These are phyloP conservation scores for Chrysoporthe austroafricana DNA, from an alignment of 2,329 filamentous ascomycete species.

Conservation along the genomic window DNA sequence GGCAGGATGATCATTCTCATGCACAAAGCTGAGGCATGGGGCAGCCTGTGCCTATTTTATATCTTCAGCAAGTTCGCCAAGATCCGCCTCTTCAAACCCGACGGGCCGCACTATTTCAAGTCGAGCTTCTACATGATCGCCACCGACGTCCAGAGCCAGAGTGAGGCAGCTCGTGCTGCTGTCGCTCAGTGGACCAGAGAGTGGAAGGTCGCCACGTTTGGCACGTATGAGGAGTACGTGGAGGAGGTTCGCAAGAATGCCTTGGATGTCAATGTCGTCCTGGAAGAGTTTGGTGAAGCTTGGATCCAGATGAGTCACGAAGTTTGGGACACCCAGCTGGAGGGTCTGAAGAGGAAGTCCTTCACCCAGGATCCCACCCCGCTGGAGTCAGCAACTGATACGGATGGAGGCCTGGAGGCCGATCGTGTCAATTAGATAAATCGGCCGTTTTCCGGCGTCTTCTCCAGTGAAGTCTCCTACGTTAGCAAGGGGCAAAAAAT, in stretches of 20 bases:
- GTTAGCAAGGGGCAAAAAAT: no score
- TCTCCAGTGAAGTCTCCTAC: no score
- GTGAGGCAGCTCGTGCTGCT: slow-evolving; percentile 39
- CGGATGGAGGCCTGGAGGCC: background rate
- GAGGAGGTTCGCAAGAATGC: background rate
- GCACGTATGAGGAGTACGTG: slow-evolving; percentile 34
- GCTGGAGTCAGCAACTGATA: background rate
- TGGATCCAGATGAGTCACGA: slow-evolving; percentile 38
- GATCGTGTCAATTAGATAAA: background rate
- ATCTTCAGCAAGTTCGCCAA: slow-evolving; percentile 47
- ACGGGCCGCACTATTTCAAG: slow-evolving; percentile 42
- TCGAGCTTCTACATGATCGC: slow-evolving; percentile 60
- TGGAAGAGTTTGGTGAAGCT: slow-evolving; percentile 42
- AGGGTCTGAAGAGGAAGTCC: slow-evolving; percentile 37
- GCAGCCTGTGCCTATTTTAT: slow-evolving; percentile 43
- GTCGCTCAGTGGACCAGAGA: slow-evolving; percentile 44
- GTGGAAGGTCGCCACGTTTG: slow-evolving; percentile 48
- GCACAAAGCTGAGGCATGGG: slow-evolving; percentile 50
- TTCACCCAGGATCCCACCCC: slow-evolving; percentile 29
- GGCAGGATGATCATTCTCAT: slow-evolving; percentile 57
- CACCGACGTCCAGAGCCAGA: slow-evolving; percentile 42
- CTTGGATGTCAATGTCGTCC: slow-evolving; percentile 32
- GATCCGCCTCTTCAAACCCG: slow-evolving; percentile 51
- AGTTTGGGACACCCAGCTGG: slow-evolving; percentile 43
- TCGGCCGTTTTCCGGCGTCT: no score